Conservation (phyloP, 2,329 filamentous ascomycete species). For the Myriangium duriaei region DNA sequence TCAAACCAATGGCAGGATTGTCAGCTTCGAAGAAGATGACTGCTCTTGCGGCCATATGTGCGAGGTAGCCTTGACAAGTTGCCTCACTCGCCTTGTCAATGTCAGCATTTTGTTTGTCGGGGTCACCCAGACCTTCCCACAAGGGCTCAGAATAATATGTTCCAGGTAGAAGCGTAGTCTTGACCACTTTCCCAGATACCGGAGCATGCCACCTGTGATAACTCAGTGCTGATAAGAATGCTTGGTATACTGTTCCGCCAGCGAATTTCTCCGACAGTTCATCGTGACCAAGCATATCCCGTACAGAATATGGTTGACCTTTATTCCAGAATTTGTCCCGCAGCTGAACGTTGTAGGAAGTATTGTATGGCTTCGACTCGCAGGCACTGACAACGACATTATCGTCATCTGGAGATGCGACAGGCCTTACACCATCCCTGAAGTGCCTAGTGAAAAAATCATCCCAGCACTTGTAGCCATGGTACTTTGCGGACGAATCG, state of each 20-base stretch:
- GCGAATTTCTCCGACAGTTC: conserved; percentile 41
- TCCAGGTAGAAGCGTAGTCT: conserved; percentile 47
- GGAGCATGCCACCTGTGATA: conserved; percentile 65
- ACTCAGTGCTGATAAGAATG: conserved; percentile 52
- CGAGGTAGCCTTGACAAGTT: conserved; percentile 57
- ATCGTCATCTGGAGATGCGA: conserved; percentile 44
- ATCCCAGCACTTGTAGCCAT: conserved; percentile 57
- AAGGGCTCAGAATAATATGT: conserved; percentile 56
- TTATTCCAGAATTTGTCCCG: conserved; percentile 58
- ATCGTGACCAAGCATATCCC: conserved; percentile 40
- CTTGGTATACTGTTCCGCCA: conserved; percentile 57
- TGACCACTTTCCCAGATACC: conserved; percentile 48
- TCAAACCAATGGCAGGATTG: conserved; percentile 54
- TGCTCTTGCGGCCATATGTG: conserved; percentile 54
- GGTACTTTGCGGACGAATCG: conserved; percentile 40
- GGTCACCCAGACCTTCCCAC: conserved; percentile 34
- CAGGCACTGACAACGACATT: conserved; percentile 50
- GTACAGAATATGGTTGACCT: conserved; percentile 50
- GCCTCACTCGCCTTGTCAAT: conserved; percentile 35
- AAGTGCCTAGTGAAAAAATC: conserved; percentile 55
- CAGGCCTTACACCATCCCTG: conserved; percentile 41
- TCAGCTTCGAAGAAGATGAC: conserved; percentile 61
- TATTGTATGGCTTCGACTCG: conserved; percentile 48
- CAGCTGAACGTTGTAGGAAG: conserved; percentile 38
- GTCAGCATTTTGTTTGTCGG: conserved; percentile 22